Evolutionary conservation across 768 basidiomycete genomes (phyloP).

Genomic region (Astraeus odoratus): DNA sequence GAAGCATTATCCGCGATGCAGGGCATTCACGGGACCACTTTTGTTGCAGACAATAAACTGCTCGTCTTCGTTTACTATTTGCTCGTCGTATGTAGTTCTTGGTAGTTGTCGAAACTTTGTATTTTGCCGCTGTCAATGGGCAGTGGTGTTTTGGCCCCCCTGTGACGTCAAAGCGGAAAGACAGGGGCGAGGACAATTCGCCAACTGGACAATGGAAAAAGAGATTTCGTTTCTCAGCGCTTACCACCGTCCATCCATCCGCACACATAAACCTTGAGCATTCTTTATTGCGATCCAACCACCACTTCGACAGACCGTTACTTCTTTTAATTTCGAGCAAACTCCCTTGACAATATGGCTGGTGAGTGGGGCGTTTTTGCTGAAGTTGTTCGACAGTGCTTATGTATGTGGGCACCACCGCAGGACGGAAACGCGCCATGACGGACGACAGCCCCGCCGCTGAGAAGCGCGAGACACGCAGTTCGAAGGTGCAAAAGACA

Average conservation of each 20-base stretch:
- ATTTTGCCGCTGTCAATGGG: not conserved
- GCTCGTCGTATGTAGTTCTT: not conserved
- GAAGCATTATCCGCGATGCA: too few relatives aligned
- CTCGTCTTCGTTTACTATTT: not conserved
- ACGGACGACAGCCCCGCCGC: slow-evolving; percentile 23
- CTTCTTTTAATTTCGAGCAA: too few relatives aligned
- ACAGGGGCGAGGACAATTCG: not conserved
- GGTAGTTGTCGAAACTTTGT: not conserved
- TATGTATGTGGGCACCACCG: not conserved
- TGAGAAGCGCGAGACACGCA: slow-evolving; percentile 34
- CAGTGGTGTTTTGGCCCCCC: slow-evolving; percentile 17
- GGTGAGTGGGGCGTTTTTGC: slow-evolving; percentile 14
- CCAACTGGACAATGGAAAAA: not conserved
- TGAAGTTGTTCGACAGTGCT: not conserved
- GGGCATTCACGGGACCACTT: not conserved
- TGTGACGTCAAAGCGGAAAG: slow-evolving; percentile 27
- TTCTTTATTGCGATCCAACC: not conserved
- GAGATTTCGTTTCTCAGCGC: not conserved
- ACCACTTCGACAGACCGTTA: not conserved
- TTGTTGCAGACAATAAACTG: not conserved
- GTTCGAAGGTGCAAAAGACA: slow-evolving; percentile 47
- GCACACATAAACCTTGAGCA: not conserved
- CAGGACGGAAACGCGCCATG: slow-evolving; percentile 43
- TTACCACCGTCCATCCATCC: not conserved
- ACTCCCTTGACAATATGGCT: slow-evolving; percentile 17